phyloP scores from a whole-genome alignment of 441 rosid genomes.

The Arabidopsis lyrata region DNA sequence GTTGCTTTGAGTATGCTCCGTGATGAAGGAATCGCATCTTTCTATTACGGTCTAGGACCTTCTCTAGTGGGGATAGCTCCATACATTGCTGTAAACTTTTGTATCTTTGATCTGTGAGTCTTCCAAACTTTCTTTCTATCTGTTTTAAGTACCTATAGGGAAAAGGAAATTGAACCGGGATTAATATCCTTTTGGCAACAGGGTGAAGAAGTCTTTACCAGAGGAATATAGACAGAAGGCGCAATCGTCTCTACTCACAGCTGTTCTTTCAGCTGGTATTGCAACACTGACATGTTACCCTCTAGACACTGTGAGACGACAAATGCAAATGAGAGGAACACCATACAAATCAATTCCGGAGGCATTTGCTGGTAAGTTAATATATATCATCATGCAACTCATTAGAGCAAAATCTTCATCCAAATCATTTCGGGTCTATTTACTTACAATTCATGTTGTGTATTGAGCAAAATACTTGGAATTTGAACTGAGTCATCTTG shows the following conservation, averaged over 20 bases:
- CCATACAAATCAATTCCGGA: slow-evolving; percentile 87
- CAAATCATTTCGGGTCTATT: background rate
- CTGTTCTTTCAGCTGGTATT: slow-evolving; percentile 79
- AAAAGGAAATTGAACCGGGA: background rate
- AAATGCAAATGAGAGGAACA: slow-evolving; percentile 95
- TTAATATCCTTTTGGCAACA: slow-evolving; percentile 40
- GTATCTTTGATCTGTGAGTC: slow-evolving; percentile 93
- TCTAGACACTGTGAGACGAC: slow-evolving; percentile 93
- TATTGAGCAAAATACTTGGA: slow-evolving; percentile 1
- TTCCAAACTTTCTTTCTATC: slow-evolving; percentile 22
- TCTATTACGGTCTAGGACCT: slow-evolving; percentile 94
- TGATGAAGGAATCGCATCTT: slow-evolving; percentile 91
- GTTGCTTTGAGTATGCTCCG: slow-evolving; percentile 89
- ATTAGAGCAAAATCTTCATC: slow-evolving; percentile 8
- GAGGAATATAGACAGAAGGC: slow-evolving; percentile 78
- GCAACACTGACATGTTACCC: slow-evolving; percentile 97
- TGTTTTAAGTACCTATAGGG: slow-evolving; percentile 2
- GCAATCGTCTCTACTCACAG: slow-evolving; percentile 80
- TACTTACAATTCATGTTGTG: background rate
- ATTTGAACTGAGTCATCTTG: slow-evolving; percentile 29
- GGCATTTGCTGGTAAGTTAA: slow-evolving; percentile 73
- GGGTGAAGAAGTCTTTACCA: slow-evolving; percentile 91
- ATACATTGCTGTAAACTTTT: slow-evolving; percentile 94
- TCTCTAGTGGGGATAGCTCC: slow-evolving; percentile 94
- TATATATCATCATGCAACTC: slow-evolving; percentile 6